These are phyloP conservation scores for Phytophthora fragariaefolia DNA, from an alignment of 352 stramenopile species.

Conservation along the genomic window DNA sequence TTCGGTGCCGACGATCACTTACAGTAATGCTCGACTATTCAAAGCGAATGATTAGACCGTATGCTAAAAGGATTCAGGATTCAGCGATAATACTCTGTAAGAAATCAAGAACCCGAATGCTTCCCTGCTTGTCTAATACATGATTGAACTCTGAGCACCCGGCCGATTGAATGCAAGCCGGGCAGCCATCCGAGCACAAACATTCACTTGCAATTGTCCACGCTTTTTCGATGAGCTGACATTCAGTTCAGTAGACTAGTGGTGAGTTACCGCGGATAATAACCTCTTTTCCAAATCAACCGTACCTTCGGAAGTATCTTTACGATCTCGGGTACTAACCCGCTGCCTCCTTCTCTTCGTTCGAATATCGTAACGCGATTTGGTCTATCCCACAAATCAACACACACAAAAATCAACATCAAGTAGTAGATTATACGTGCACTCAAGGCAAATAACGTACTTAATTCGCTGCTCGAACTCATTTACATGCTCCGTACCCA, in stretches of 20 bases:
- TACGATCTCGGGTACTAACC: slow-evolving; percentile 82
- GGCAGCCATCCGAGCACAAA: slow-evolving; percentile 79
- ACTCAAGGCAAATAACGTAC: slow-evolving; percentile 29
- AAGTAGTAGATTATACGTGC: too few species aligned
- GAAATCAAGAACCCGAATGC: slow-evolving; percentile 72
- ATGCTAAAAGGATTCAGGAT: too few species aligned
- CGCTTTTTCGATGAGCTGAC: slow-evolving; percentile 57
- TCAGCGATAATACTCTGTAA: slow-evolving; percentile 29
- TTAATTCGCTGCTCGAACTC: slow-evolving; percentile 66
- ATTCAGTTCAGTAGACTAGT: neutral
- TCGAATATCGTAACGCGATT: slow-evolving; percentile 91
- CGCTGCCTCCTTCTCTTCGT: slow-evolving; percentile 86
- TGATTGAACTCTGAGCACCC: slow-evolving; percentile 91
- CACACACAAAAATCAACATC: slow-evolving; percentile 7
- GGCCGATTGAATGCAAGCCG: slow-evolving; percentile 86
- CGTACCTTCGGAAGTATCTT: slow-evolving; percentile 61
- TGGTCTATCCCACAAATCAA: slow-evolving; percentile 43
- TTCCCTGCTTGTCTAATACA: slow-evolving; percentile 87
- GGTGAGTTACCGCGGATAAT: neutral
- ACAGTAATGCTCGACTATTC: neutral
- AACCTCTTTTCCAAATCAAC: neutral
- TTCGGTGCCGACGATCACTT: too few species aligned
- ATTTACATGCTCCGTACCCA: slow-evolving; percentile 89
- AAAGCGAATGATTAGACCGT: too few species aligned
- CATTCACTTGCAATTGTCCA: slow-evolving; percentile 83